A percentile compares a stretch with the other conserved stretches of the same genome.
phyloP scores from a whole-genome alignment of 805 yeast genomes.

The Candida andamanensis region DNA sequence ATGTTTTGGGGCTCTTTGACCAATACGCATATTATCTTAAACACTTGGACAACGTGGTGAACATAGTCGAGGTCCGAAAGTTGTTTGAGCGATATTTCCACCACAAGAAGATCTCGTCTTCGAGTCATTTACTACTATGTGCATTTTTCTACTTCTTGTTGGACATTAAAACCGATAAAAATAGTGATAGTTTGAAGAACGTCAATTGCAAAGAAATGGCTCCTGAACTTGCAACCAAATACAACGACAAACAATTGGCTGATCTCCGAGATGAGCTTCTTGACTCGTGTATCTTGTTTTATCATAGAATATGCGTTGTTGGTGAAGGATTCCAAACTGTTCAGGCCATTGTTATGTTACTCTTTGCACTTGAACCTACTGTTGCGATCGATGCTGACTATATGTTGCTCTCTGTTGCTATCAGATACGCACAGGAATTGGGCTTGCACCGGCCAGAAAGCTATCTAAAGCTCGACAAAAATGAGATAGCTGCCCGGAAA shows the following conservation, averaged over 20 bases:
- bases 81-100: conserved; percentile 6
- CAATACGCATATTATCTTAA: not conserved
- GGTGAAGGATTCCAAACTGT: conserved; percentile 49
- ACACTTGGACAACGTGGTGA: not conserved
- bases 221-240: not conserved
- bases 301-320: conserved; percentile 43
- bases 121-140: conserved; percentile 7
- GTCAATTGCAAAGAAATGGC: no score
- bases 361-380: conserved; percentile 29
- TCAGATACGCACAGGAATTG: conserved; percentile 35
- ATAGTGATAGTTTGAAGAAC: not conserved
- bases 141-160: conserved; percentile 4
- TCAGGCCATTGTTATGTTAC: conserved; percentile 47
- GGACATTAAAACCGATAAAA: conserved; percentile 1
- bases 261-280: conserved; percentile 14
- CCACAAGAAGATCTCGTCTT: conserved; percentile 4
- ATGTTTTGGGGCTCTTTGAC: conserved; percentile 3
- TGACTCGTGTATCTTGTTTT: conserved; percentile 41
- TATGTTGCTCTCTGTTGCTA: conserved; percentile 27
- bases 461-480: conserved; percentile 13
- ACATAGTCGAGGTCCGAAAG: not conserved
- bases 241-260: not conserved
- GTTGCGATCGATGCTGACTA: conserved; percentile 24
- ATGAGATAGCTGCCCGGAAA: conserved; percentile 19
- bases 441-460: conserved; percentile 36